Evolutionary conservation across 2,329 filamentous ascomycete genomes (phyloP).

Genomic region (Huntiella decipiens): DNA sequence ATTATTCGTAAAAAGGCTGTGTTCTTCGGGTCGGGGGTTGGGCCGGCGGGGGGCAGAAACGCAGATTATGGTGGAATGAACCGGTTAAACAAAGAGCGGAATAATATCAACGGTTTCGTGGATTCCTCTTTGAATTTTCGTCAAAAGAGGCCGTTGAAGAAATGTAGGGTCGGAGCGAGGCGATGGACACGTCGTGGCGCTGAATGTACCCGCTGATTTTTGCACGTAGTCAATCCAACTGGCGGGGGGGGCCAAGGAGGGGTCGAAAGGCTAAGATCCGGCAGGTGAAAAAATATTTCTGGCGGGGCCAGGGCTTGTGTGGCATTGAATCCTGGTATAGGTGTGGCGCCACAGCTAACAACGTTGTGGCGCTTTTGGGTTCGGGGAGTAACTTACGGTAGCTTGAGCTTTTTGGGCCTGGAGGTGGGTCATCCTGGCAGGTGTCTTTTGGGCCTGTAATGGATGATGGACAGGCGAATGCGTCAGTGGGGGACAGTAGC

Average conservation of each 20-base stretch:
- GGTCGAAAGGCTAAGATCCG: slow-evolving; percentile 10
- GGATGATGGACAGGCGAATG: no score
- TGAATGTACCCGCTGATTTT: slow-evolving; percentile 10
- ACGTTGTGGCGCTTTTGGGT: background rate
- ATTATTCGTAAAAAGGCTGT: background rate
- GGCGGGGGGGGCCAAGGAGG: slow-evolving; percentile 8
- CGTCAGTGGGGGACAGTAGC: background rate
- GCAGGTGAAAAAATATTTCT: slow-evolving; percentile 11
- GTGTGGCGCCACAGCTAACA: background rate
- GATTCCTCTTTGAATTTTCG: no score
- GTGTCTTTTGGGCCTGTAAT: no score
- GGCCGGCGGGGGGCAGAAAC: background rate
- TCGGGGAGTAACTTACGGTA: background rate
- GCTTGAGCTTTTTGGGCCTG: background rate
- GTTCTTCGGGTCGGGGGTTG: background rate
- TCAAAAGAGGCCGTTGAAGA: background rate
- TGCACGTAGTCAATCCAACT: background rate
- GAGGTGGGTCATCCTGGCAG: no score
- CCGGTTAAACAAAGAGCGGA: no score
- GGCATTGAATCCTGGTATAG: slow-evolving; percentile 9
- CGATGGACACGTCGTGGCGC: slow-evolving; percentile 9
- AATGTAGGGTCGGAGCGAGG: slow-evolving; percentile 10
- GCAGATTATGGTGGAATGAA: background rate
- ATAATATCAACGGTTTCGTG: no score
- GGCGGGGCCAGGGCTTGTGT: slow-evolving; percentile 13